A percentile compares a stretch with the other conserved stretches of the same genome.
These are phyloP conservation scores for Alternaria solani DNA, from an alignment of 2,329 filamentous ascomycete species.

Conservation along the genomic window DNA sequence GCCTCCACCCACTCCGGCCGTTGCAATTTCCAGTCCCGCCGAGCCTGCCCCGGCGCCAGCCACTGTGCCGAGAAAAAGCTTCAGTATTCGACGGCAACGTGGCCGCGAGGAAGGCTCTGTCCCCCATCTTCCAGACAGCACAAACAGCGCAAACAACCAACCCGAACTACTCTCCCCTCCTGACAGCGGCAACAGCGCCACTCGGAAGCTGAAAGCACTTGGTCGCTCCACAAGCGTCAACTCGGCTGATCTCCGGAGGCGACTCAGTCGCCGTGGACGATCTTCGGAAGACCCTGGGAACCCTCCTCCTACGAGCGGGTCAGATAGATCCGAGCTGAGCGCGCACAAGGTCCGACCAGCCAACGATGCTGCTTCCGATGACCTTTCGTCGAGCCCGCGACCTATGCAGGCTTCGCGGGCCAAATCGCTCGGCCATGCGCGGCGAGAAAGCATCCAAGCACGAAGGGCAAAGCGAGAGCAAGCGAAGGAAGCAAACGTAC, in stretches of 20 bases:
- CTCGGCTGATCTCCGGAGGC: constrained; percentile 79
- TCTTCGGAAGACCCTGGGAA: constrained; percentile 66
- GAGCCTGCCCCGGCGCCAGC: constrained; percentile 66
- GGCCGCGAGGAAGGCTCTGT: constrained; percentile 61
- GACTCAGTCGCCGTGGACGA: constrained; percentile 64
- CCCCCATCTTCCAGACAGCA: constrained; percentile 59
- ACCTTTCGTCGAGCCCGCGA: constrained; percentile 48
- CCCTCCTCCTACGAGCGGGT: constrained; percentile 77
- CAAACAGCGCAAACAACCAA: constrained; percentile 72
- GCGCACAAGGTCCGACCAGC: constrained; percentile 57
- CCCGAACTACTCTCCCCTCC: constrained; percentile 80
- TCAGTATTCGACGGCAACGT: constrained; percentile 76
- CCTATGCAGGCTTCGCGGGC: constrained; percentile 62
- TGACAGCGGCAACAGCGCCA: constrained; percentile 63
- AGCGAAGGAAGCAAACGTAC: constrained; percentile 76
- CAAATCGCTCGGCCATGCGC: constrained; percentile 87
- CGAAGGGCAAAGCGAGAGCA: constrained; percentile 78
- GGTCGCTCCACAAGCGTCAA: constrained; percentile 92
- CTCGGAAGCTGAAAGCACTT: constrained; percentile 70
- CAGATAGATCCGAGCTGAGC: constrained; percentile 72
- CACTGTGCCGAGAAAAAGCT: constrained; percentile 79
- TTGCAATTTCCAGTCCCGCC: constrained; percentile 80
- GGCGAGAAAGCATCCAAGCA: constrained; percentile 90
- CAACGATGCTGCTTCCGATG: constrained; percentile 60
- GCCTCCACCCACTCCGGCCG: constrained; percentile 75